Evolutionary conservation across 2,329 filamentous ascomycete species (phyloP).

Genomic region (Phialophora expanda): DNA sequence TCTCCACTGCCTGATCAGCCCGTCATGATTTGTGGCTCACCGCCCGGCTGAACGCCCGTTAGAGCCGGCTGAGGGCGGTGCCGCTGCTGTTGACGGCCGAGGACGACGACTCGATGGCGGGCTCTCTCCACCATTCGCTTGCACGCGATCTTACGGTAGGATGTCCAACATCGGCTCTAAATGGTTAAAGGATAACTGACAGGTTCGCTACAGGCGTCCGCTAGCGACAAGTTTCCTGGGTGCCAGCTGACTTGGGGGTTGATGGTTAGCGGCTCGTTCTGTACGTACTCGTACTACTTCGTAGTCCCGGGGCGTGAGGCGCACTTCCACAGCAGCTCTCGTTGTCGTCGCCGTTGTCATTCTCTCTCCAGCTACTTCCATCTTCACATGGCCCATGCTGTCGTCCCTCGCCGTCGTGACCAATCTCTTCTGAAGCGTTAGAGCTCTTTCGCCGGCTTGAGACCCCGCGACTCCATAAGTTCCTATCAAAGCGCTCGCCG

Average conservation of each 20-base stretch:
- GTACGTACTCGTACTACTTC: no score
- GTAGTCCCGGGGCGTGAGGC: background rate
- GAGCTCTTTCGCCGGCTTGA: background rate
- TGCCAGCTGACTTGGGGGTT: background rate
- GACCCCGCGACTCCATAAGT: background rate
- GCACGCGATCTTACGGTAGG: background rate
- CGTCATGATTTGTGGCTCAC: background rate
- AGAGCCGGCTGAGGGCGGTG: background rate
- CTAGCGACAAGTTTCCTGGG: background rate
- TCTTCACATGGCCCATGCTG: background rate
- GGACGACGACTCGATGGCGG: background rate
- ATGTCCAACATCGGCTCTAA: background rate
- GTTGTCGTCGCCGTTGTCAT: background rate
- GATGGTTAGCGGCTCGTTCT: no score
- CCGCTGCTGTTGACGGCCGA: background rate
- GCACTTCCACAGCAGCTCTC: background rate
- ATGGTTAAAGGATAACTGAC: background rate
- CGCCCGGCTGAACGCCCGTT: slow-evolving; percentile 8
- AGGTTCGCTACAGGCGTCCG: no score
- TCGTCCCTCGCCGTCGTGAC: background rate
- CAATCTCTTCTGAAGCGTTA: background rate
- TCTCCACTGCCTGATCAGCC: background rate
- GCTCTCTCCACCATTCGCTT: background rate
- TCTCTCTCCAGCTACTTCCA: background rate
- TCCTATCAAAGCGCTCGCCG: background rate